phyloP scores from a whole-genome alignment of 345 rosid genomes.

The Fremontodendron californicum region DNA sequence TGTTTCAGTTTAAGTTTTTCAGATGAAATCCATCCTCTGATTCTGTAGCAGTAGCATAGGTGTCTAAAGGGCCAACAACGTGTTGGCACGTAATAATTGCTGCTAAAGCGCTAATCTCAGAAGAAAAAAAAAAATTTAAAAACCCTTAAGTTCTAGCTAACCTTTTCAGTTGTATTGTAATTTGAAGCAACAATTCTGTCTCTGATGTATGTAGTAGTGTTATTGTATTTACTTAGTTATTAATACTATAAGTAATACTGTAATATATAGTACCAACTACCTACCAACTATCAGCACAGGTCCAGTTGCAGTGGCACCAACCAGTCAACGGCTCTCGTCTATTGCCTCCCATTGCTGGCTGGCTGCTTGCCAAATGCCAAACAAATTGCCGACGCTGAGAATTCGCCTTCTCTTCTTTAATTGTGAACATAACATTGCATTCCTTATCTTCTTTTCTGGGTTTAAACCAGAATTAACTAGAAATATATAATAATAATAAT shows the following conservation, averaged over 20 bases:
- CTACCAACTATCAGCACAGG: neutral
- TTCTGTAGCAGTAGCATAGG: neutral
- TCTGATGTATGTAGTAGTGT: no score
- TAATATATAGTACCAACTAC: neutral
- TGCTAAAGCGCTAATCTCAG: neutral
- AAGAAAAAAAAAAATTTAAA: no score
- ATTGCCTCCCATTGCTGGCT: neutral
- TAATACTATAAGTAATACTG: no score
- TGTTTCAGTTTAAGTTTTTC: neutral
- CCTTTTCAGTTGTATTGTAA: no score
- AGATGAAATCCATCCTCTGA: neutral
- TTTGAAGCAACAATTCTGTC: no score
- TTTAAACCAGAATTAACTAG: neutral
- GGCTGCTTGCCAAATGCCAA: no score
- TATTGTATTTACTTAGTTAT: no score
- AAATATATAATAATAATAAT: neutral
- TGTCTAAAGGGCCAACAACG: neutral
- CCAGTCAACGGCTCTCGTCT: neutral
- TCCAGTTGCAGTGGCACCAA: neutral
- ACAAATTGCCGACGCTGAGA: neutral
- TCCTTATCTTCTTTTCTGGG: neutral
- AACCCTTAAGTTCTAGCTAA: no score
- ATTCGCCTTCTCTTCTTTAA: neutral
- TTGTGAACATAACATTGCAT: neutral
- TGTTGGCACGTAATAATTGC: neutral